phyloP scores from a whole-genome alignment of 2,329 filamentous ascomycete genomes.

The Cladosporium halotolerans region DNA sequence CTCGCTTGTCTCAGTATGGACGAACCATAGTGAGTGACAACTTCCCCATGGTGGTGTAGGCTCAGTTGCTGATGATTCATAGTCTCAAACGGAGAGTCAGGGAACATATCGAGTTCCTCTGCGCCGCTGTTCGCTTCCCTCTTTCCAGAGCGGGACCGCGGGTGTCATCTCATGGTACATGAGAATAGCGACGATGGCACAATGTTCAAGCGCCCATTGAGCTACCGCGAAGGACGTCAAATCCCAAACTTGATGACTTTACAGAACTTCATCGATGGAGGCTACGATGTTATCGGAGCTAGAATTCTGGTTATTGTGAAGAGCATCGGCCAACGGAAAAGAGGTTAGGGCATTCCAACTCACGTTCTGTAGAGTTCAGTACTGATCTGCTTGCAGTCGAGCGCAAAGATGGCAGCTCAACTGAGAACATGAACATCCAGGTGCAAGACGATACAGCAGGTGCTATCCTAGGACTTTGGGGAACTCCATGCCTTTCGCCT shows the following conservation, averaged over 20 bases:
- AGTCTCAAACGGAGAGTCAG: slow-evolving; percentile 44
- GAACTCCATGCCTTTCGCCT: slow-evolving; percentile 37
- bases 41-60: background rate
- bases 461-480: slow-evolving; percentile 51
- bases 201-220: slow-evolving; percentile 44
- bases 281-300: slow-evolving; percentile 46
- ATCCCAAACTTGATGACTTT: slow-evolving; percentile 52
- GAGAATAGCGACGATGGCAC: slow-evolving; percentile 40
- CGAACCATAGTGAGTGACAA: slow-evolving; percentile 39
- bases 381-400: slow-evolving; percentile 32
- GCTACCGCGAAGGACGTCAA: slow-evolving; percentile 31
- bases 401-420: slow-evolving; percentile 41
- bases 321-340: slow-evolving; percentile 49
- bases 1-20: slow-evolving; percentile 51
- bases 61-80: background rate
- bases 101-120: slow-evolving; percentile 34
- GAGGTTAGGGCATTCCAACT: slow-evolving; percentile 29
- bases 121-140: slow-evolving; percentile 51
- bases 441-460: slow-evolving; percentile 55
- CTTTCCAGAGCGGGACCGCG: slow-evolving; percentile 51
- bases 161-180: slow-evolving; percentile 50
- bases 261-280: slow-evolving; percentile 48
- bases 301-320: slow-evolving; percentile 54
- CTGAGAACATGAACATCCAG: slow-evolving; percentile 44
- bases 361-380: background rate